These are phyloP conservation scores for Eimeria tenella DNA, from an alignment of 169 alveolate species.

Conservation along the genomic window DNA sequence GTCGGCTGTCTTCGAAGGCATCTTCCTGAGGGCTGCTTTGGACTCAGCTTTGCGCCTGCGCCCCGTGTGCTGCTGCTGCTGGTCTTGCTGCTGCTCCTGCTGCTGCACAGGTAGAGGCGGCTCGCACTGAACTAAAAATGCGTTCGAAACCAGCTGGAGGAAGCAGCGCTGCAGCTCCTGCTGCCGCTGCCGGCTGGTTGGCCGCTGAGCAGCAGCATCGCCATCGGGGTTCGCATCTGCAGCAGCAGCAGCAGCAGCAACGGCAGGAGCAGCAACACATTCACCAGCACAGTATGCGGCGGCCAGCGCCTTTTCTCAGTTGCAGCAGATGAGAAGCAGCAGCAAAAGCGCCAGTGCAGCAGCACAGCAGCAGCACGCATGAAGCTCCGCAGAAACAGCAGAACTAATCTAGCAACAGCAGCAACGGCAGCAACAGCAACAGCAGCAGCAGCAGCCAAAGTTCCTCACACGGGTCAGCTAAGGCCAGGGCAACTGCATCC, in stretches of 20 bases:
- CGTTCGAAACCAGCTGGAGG: conserved; percentile 34
- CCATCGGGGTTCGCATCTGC: conserved; percentile 1
- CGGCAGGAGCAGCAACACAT: too few species aligned
- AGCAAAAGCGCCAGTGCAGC: not conserved
- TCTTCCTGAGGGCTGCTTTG: not conserved
- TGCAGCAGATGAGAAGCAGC: not conserved
- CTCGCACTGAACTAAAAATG: conserved; percentile 47
- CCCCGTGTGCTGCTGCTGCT: not conserved
- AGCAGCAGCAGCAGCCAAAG: not conserved
- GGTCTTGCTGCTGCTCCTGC: not conserved
- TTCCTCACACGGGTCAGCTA: conserved; percentile 32
- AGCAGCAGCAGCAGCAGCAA: too few species aligned
- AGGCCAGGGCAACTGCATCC: conserved; percentile 60
- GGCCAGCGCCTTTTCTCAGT: too few species aligned
- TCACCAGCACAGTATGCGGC: not conserved
- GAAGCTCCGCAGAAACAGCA: not conserved
- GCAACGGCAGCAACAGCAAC: too few species aligned
- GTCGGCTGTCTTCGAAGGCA: conserved; percentile 17
- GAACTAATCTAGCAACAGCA: not conserved
- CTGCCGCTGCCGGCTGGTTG: not conserved
- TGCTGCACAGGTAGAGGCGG: not conserved
- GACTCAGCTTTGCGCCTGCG: conserved; percentile 34
- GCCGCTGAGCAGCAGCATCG: not conserved
- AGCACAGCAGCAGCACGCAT: not conserved
- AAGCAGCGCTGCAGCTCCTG: conserved; percentile 46